A percentile compares a stretch with the other conserved stretches of the same genome.
Evolutionary conservation across 1,139 yeast genomes (phyloP).

Genomic region (Arxiozyma slooffiae): DNA sequence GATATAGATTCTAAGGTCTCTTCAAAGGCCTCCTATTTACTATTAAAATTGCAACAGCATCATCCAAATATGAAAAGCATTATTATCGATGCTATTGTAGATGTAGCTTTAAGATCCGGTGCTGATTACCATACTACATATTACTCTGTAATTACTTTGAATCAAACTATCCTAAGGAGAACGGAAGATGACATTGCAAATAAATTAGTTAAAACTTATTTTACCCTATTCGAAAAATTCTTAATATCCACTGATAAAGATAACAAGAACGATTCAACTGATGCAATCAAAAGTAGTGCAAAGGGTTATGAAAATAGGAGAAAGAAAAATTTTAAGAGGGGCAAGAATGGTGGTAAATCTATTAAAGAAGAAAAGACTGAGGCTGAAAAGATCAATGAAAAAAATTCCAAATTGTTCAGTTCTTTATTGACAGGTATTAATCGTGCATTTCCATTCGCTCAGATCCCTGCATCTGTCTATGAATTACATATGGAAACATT

Average conservation of each 20-base stretch:
- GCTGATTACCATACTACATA: conserved; percentile 82
- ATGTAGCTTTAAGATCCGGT: conserved; percentile 63
- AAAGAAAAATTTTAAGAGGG: conserved; percentile 46
- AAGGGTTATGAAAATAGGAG: conserved; percentile 37
- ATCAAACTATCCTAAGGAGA: conserved; percentile 81
- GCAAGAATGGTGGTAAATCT: conserved; percentile 77
- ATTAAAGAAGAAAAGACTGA: conserved; percentile 59
- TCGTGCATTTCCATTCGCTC: conserved; percentile 90
- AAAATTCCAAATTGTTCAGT: conserved; percentile 73
- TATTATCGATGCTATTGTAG: conserved; percentile 69
- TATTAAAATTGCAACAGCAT: conserved; percentile 72
- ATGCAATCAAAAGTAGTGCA: conserved; percentile 27
- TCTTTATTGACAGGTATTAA: conserved; percentile 91
- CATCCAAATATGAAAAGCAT: conserved; percentile 95
- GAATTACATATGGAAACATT: conserved; percentile 73
- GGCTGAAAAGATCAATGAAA: conserved; percentile 69
- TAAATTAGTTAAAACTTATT: conserved; percentile 69
- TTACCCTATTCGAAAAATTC: conserved; percentile 75
- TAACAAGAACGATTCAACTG: conserved; percentile 18
- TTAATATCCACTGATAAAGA: conserved; percentile 58
- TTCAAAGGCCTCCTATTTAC: conserved; percentile 74
- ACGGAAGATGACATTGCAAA: conserved; percentile 74
- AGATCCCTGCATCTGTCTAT: conserved; percentile 62
- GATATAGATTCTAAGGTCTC: conserved; percentile 86
- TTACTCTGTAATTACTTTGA: conserved; percentile 76